phyloP scores from a whole-genome alignment of 2,329 filamentous ascomycete genomes.

The Alternaria sp. region DNA sequence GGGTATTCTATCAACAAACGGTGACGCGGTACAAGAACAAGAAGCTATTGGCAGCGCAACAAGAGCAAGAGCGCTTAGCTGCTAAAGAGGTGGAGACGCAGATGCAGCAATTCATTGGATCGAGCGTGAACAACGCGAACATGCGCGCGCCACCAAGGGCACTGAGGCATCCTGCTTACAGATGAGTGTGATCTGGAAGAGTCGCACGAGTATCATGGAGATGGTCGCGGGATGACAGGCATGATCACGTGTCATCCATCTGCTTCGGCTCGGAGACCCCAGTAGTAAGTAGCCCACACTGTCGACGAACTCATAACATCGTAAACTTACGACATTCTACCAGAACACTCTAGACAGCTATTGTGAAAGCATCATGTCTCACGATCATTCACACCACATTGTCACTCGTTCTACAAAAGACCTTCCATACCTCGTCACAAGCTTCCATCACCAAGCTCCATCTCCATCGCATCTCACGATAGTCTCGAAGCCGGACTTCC shows the following conservation, averaged over 20 bases:
- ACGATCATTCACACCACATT: background rate
- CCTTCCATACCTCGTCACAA: background rate
- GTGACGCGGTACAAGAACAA: background rate
- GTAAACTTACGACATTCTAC: background rate
- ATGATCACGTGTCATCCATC: background rate
- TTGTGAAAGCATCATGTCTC: background rate
- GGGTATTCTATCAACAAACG: background rate
- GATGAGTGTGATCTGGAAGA: background rate
- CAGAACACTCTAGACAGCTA: background rate
- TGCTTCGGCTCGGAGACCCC: background rate
- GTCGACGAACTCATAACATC: no score
- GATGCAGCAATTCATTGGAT: constrained; percentile 3
- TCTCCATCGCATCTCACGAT: background rate
- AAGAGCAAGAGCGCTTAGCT: background rate
- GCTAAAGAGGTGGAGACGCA: constrained; percentile 7
- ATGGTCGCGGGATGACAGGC: background rate
- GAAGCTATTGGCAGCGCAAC: background rate
- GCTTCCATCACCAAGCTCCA: background rate
- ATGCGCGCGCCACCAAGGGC: background rate
- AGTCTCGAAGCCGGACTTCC: background rate
- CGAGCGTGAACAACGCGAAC: background rate
- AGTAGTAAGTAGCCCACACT: background rate
- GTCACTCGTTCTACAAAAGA: background rate
- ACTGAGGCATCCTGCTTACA: background rate
- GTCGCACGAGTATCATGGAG: background rate